Base-by-base conservation (phyloP, 164 flowering plant species). In the Aristolochia californica region DNA sequence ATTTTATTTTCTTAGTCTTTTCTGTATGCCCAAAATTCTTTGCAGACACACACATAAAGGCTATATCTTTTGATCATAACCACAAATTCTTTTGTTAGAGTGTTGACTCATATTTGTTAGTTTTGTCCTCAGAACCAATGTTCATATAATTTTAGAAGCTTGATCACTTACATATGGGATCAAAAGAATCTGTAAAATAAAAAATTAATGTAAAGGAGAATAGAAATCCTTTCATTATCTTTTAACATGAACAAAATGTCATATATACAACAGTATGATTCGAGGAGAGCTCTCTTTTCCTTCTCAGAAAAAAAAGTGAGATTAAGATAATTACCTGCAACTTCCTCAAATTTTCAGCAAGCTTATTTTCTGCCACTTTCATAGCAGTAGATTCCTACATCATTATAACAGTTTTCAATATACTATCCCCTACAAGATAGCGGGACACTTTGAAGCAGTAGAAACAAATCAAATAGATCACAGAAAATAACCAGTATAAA, bases 301-400 rank as follows among this genome's bases (percentile, higher is more conserved):
- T 27, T n/a, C 13, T 13, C 38, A 23, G 9, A 1, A 55, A 5
- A 28, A 0, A 30, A 27, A 34, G 14, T 17, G 23, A 0, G 34
- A 30, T 28, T 18, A 21, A 40, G 34, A 40, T 15, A 5, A n/a
- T 15, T 78, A 85, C 97, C 95, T 90, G 81, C 69, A 85, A 64
- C 69, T 82, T 91, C 65, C 23, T 75, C 72, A 82, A 34, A 66
- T 87, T 87, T 27, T 91, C 91, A 14, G 68, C 74, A 58, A 91
- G 80, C 77, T 86, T 91, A 72, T 66, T 79, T 65, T 77, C 70
- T 12, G 84, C 81, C 68, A 74, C 62, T 61, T 68, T 82, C n/a
- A 87, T 81, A 25, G 23, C 65, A 53, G 75, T 72, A 13, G 82
- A 9, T 58, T 82, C 91, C 91, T 91, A 81, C 75, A 71, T 20